These are phyloP conservation scores for Cardamine occulta DNA, from an alignment of 345 rosid genomes.

Conservation along the genomic window DNA sequence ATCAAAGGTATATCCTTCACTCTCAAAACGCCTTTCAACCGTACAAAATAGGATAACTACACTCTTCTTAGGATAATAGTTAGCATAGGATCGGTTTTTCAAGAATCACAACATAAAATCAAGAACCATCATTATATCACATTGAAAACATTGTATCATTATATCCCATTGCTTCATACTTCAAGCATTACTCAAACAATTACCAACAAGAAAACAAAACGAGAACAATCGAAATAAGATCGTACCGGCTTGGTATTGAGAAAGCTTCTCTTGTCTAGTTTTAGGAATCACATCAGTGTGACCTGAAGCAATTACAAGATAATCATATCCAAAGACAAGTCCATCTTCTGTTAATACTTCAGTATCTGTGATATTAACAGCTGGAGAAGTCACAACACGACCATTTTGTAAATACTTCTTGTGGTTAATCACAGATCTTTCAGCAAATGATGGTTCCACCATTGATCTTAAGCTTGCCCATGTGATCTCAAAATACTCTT, in stretches of 20 bases:
- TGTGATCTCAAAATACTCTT: constrained; percentile 72
- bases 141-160: too few species aligned
- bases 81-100: too few species aligned
- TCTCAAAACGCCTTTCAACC: not conserved
- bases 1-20: too few species aligned
- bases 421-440: constrained; percentile 73
- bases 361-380: constrained; percentile 58
- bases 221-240: constrained; percentile 9
- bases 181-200: not conserved
- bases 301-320: constrained; percentile 86
- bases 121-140: too few species aligned
- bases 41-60: too few species aligned
- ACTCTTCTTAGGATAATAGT: too few species aligned
- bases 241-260: constrained; percentile 59
- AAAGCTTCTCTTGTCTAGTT: constrained; percentile 63
- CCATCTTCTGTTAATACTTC: constrained; percentile 68
- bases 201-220: not conserved
- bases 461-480: constrained; percentile 74
- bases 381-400: constrained; percentile 63
- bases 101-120: too few species aligned
- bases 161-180: too few species aligned
- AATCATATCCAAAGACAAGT: constrained; percentile 55
- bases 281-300: constrained; percentile 61
- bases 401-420: constrained; percentile 67
- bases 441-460: constrained; percentile 82